These are phyloP conservation scores for Gomphus bonarii DNA, from an alignment of 1,284 basidiomycete genomes.

Conservation along the genomic window DNA sequence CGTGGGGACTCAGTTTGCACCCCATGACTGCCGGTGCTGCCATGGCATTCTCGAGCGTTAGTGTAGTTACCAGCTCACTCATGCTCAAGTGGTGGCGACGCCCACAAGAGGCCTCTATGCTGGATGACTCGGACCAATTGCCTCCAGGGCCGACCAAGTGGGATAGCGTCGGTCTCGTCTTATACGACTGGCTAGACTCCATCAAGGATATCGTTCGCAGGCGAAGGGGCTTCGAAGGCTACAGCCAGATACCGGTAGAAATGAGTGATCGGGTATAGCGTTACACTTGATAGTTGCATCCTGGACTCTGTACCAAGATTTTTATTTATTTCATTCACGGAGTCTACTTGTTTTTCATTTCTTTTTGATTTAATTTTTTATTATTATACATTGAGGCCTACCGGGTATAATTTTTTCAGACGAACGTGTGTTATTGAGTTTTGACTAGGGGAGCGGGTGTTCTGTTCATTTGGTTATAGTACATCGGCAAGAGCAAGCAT, in stretches of 20 bases:
- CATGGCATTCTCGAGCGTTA: slow-evolving; percentile 97
- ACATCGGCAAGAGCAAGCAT: too few species aligned
- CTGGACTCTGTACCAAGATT: background rate
- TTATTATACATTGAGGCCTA: too few species aligned
- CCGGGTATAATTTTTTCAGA: too few species aligned
- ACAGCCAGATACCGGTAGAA: slow-evolving; percentile 63
- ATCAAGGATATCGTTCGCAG: slow-evolving; percentile 33
- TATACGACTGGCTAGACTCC: slow-evolving; percentile 33
- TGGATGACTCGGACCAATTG: slow-evolving; percentile 32
- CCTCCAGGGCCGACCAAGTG: slow-evolving; percentile 26
- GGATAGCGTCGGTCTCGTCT: slow-evolving; percentile 31
- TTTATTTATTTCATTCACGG: too few species aligned
- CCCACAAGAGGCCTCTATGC: slow-evolving; percentile 60
- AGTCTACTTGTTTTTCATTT: too few species aligned
- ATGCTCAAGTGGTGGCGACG: slow-evolving; percentile 81
- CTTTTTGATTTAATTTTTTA: too few species aligned
- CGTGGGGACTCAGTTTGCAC: slow-evolving; percentile 86
- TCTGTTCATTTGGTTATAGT: too few species aligned
- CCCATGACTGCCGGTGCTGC: slow-evolving; percentile 98
- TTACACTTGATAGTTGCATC: background rate
- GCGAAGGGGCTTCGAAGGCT: slow-evolving; percentile 25
- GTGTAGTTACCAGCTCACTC: slow-evolving; percentile 87
- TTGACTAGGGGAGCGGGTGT: too few species aligned
- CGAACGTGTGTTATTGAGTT: too few species aligned
- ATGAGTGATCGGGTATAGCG: slow-evolving; percentile 27